Conservation (phyloP, 2,329 filamentous ascomycete species). For the Pseudogymnoascus sp. region DNA sequence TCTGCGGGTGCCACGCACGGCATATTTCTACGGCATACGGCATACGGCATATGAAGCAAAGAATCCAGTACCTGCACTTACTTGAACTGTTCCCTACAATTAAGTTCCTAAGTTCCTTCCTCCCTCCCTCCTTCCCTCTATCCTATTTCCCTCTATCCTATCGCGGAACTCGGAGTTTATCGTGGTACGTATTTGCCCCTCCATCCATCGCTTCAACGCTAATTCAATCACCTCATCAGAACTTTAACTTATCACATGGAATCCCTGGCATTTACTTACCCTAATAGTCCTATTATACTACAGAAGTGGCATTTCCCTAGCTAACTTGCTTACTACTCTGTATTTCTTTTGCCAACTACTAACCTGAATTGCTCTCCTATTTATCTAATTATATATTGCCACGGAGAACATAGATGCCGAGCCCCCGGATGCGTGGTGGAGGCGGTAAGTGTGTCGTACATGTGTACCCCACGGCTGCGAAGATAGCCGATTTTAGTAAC, state of each 20-base stretch:
- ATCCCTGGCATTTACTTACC: neutral
- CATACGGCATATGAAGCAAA: too few species aligned
- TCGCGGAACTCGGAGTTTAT: constrained; percentile 6
- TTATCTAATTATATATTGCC: neutral
- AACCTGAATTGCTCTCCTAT: neutral
- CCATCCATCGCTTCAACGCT: neutral
- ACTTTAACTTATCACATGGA: constrained; percentile 4
- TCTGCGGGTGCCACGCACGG: neutral
- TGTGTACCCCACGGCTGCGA: neutral
- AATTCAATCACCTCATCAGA: constrained; percentile 1
- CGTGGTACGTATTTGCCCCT: neutral
- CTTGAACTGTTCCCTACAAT: too few species aligned
- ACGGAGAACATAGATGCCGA: constrained; percentile 1
- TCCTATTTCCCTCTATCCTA: neutral
- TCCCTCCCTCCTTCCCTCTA: too few species aligned
- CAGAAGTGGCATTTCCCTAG: neutral
- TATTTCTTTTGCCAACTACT: neutral
- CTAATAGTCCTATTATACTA: too few species aligned
- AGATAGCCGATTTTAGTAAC: neutral
- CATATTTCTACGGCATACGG: neutral
- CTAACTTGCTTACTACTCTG: neutral
- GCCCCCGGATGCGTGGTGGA: neutral
- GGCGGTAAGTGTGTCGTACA: neutral
- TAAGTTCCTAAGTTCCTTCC: too few species aligned
- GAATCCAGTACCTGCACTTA: neutral